phyloP scores from a whole-genome alignment of 306 rosid genomes.

The Cicer pinnatifidum region DNA sequence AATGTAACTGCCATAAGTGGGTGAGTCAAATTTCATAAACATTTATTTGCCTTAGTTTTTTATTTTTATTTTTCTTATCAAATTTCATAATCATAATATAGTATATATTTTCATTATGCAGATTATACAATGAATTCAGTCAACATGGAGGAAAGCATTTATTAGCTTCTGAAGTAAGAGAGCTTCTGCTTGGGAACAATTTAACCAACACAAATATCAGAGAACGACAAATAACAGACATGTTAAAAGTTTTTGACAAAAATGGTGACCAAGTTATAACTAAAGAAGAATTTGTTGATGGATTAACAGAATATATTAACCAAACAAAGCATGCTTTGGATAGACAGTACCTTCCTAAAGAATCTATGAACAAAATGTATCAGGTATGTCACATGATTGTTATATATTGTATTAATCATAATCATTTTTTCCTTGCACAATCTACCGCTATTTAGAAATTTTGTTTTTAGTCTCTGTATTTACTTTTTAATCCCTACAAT shows the following conservation, averaged over 20 bases:
- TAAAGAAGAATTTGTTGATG: conserved; percentile 62
- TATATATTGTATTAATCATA: conserved; percentile 1
- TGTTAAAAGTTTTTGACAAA: conserved; percentile 57
- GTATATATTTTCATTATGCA: conserved; percentile 24
- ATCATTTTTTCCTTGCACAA: not conserved
- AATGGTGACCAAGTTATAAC: conserved; percentile 55
- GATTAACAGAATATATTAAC: conserved; percentile 58
- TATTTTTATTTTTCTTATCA: too few species aligned
- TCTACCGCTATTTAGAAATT: not conserved
- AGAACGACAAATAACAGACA: conserved; percentile 50
- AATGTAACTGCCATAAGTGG: conserved; percentile 53
- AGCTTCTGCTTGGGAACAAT: conserved; percentile 49
- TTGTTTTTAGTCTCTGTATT: not conserved
- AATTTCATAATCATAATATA: too few species aligned
- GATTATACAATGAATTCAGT: conserved; percentile 58
- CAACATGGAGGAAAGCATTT: conserved; percentile 49
- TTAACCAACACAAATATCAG: conserved; percentile 39
- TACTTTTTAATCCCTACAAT: too few species aligned
- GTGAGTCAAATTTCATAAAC: conserved; percentile 42
- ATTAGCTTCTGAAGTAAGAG: conserved; percentile 50
- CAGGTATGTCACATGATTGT: conserved; percentile 43
- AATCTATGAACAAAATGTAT: conserved; percentile 51
- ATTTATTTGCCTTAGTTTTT: too few species aligned
- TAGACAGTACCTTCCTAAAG: conserved; percentile 48
- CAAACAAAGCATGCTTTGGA: conserved; percentile 56